Conservation (phyloP, 148 eudicot genomes). For the Vaccinium myrtillus region DNA sequence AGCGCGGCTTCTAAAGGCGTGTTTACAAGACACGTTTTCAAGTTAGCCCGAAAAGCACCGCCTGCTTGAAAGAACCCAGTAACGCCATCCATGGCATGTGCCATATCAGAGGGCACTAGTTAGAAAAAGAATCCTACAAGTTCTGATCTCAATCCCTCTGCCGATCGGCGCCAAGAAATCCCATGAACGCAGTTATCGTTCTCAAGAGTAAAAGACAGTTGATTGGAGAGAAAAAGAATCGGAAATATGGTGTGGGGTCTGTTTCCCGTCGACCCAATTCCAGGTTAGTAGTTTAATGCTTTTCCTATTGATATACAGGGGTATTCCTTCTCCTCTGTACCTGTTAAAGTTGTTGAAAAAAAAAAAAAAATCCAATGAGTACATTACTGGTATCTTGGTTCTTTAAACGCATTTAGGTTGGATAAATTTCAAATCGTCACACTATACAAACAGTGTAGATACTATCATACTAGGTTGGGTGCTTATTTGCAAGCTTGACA, state of each 20-base stretch:
- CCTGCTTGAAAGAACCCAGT: no score
- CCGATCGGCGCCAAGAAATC: no score
- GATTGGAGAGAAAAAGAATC: neutral
- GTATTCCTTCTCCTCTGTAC: neutral
- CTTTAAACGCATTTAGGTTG: neutral
- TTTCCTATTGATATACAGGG: neutral
- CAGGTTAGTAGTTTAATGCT: constrained; percentile 40
- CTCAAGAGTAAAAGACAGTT: neutral
- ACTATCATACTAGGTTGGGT: neutral
- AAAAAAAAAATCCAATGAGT: no score
- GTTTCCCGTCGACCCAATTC: constrained; percentile 66
- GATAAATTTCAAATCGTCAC: neutral
- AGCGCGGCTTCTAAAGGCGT: no score
- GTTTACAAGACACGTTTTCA: no score
- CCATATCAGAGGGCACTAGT: no score
- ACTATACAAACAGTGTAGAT: neutral
- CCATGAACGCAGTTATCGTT: neutral
- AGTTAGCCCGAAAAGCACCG: no score
- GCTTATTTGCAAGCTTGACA: neutral
- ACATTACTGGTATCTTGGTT: neutral
- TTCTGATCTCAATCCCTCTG: neutral
- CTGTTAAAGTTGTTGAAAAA: neutral
- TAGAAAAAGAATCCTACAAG: no score
- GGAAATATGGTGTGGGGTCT: constrained; percentile 78
- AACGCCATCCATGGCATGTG: no score